These are phyloP conservation scores for Fusarium circinatum DNA, from an alignment of 2,329 filamentous ascomycete genomes.

Conservation along the genomic window DNA sequence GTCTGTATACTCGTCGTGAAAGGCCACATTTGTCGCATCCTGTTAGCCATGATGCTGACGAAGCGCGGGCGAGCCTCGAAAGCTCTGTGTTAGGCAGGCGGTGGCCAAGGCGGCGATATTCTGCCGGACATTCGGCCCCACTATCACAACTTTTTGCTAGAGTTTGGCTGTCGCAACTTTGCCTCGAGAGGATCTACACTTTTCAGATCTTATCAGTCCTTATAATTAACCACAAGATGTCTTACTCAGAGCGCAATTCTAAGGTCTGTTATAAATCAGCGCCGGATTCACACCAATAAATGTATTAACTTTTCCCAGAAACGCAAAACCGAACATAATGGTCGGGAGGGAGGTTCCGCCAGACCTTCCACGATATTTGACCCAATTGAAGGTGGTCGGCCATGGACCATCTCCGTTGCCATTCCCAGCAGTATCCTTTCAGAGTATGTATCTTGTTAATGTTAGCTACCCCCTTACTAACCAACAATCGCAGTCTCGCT, in stretches of 20 bases:
- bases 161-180: constrained; percentile 1
- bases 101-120: constrained; percentile 35
- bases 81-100: constrained; percentile 35
- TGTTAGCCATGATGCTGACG: constrained; percentile 31
- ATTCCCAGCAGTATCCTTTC: constrained; percentile 81
- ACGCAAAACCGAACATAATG: constrained; percentile 59
- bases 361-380: constrained; percentile 77
- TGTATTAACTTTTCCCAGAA: constrained; percentile 53
- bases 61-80: constrained; percentile 18
- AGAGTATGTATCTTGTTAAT: constrained; percentile 62
- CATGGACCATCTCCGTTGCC: constrained; percentile 81
- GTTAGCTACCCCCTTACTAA: background rate
- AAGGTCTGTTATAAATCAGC: constrained; percentile 41
- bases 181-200: background rate
- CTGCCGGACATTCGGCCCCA: constrained; percentile 43
- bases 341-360: constrained; percentile 57
- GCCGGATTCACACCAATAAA: too few species aligned
- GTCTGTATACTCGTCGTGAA: constrained; percentile 3
- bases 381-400: constrained; percentile 68
- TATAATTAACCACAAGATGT: constrained; percentile 41
- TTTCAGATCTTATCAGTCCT: background rate
- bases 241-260: constrained; percentile 46
- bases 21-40: constrained; percentile 39
- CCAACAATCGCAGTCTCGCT: constrained; percentile 62
- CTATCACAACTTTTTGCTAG: constrained; percentile 36